Evolutionary conservation across 257 asterid species (phyloP).

Genomic region (Scutellaria galericulata): DNA sequence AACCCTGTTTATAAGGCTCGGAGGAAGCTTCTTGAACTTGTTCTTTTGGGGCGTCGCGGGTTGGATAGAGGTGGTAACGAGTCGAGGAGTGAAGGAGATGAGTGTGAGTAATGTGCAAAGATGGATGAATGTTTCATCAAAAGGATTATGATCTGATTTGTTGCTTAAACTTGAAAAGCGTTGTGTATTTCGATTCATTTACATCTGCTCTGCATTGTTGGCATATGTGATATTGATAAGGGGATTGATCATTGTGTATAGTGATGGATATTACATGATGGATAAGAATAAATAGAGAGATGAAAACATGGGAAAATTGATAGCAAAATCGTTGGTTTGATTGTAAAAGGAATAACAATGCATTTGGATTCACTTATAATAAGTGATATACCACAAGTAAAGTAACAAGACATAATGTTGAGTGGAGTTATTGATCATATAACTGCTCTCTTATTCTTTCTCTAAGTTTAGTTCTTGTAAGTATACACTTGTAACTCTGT

Average conservation of each 20-base stretch:
- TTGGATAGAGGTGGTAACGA: constrained; percentile 44
- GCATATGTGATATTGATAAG: background rate
- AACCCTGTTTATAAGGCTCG: constrained; percentile 77
- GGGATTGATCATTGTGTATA: background rate
- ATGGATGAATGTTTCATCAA: constrained; percentile 14
- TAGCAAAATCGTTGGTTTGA: background rate
- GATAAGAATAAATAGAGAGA: background rate
- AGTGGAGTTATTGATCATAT: too few species aligned
- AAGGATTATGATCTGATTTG: background rate
- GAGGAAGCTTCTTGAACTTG: constrained; percentile 83
- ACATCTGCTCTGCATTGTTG: background rate
- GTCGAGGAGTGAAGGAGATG: constrained; percentile 41
- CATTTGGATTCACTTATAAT: background rate
- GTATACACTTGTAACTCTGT: too few species aligned
- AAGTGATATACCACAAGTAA: background rate
- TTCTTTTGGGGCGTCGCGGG: constrained; percentile 76
- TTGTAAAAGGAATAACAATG: background rate
- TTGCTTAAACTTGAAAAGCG: constrained; percentile 30
- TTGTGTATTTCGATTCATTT: constrained; percentile 13
- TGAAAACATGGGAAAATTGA: background rate
- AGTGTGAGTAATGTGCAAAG: constrained; percentile 39
- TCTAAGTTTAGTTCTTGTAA: too few species aligned
- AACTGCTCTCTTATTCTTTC: too few species aligned
- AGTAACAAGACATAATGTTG: too few species aligned
- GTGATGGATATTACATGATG: background rate